Conservation (phyloP, 768 basidiomycete genomes). For the Harrya chromipes region DNA sequence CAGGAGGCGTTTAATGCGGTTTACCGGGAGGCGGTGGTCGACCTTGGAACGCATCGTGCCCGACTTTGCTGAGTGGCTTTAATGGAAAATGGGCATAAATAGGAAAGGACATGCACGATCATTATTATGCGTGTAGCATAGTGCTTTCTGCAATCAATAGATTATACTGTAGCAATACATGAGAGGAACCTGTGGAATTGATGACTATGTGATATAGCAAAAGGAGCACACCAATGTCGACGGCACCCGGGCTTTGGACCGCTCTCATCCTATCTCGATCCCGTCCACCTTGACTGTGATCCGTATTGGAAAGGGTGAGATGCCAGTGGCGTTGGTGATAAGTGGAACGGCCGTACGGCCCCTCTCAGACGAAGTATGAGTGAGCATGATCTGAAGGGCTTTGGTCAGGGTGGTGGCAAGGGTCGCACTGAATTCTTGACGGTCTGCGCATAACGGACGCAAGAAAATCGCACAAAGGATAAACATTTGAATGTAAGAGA, state of each 20-base stretch:
- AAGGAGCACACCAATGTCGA: no score
- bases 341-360: slow-evolving; percentile 74
- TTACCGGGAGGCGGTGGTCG: slow-evolving; percentile 25
- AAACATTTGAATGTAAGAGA: background rate
- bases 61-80: slow-evolving; percentile 14
- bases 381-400: slow-evolving; percentile 67
- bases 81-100: background rate
- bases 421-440: slow-evolving; percentile 51
- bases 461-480: no score
- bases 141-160: no score
- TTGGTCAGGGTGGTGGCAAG: slow-evolving; percentile 61
- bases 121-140: no score
- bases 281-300: slow-evolving; percentile 68
- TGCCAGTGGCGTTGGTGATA: slow-evolving; percentile 71
- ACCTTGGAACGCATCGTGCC: slow-evolving; percentile 12
- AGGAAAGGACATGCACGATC: background rate
- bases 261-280: slow-evolving; percentile 47
- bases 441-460: slow-evolving; percentile 30
- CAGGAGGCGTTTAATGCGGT: slow-evolving; percentile 45
- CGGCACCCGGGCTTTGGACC: no score
- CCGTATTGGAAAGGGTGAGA: slow-evolving; percentile 79
- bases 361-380: slow-evolving; percentile 73
- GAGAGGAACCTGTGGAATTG: no score
- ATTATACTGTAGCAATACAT: no score
- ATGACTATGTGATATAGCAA: no score